Evolutionary conservation across 257 asterid genomes (phyloP).

Genomic region (Przewalskia tangutica): DNA sequence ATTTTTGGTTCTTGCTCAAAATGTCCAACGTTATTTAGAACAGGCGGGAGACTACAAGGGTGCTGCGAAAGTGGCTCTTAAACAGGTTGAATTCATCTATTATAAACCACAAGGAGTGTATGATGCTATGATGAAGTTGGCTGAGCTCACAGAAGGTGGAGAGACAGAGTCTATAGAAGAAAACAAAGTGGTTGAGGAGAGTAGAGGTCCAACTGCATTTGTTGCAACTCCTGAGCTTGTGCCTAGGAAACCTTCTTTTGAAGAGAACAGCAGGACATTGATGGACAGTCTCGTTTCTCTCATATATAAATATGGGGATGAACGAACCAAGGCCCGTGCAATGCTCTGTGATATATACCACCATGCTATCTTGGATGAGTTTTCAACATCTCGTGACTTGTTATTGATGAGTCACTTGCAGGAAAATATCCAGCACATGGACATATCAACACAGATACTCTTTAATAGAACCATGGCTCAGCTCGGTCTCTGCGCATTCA

Average conservation of each 20-base stretch:
- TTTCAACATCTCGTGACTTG: slow-evolving; percentile 73
- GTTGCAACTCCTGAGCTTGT: slow-evolving; percentile 74
- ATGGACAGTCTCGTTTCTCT: slow-evolving; percentile 78
- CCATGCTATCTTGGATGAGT: slow-evolving; percentile 78
- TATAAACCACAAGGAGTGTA: slow-evolving; percentile 96
- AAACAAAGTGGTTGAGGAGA: slow-evolving; percentile 44
- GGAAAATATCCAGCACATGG: slow-evolving; percentile 93
- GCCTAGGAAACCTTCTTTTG: slow-evolving; percentile 74
- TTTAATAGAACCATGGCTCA: slow-evolving; percentile 95
- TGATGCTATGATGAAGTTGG: slow-evolving; percentile 86
- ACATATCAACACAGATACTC: slow-evolving; percentile 83
- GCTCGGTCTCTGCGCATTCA: slow-evolving; percentile 85
- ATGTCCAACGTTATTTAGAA: slow-evolving; percentile 75
- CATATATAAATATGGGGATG: slow-evolving; percentile 79
- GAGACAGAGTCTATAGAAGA: slow-evolving; percentile 55
- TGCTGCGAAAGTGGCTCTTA: slow-evolving; percentile 94
- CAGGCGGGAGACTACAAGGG: slow-evolving; percentile 58
- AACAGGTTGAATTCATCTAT: slow-evolving; percentile 77
- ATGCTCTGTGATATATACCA: slow-evolving; percentile 98
- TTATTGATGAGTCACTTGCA: slow-evolving; percentile 96
- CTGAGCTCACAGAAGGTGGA: slow-evolving; percentile 45
- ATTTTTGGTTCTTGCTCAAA: slow-evolving; percentile 76
- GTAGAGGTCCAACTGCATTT: slow-evolving; percentile 53
- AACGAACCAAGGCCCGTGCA: slow-evolving; percentile 93
- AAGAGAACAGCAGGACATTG: slow-evolving; percentile 71